These are phyloP conservation scores for Ogataea minuta DNA, from an alignment of 805 yeast genomes.

Conservation along the genomic window DNA sequence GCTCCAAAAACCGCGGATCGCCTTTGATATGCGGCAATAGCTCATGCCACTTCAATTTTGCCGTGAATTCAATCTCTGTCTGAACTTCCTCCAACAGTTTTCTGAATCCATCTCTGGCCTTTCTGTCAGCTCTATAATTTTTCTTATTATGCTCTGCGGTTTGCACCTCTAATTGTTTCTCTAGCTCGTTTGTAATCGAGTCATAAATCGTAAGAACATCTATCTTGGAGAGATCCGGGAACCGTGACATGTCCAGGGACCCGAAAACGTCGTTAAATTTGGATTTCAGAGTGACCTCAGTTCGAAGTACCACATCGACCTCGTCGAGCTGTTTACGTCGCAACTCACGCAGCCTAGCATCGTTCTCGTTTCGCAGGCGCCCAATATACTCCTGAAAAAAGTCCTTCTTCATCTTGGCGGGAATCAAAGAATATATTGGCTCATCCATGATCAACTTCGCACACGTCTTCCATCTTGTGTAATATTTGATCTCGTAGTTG, in stretches of 20 bases:
- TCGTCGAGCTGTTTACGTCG: conserved; percentile 52
- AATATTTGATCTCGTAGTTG: conserved; percentile 44
- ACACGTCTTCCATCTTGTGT: conserved; percentile 64
- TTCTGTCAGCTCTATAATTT: conserved; percentile 58
- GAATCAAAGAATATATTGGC: conserved; percentile 60
- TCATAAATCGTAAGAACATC: conserved; percentile 61
- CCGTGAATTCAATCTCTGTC: conserved; percentile 33
- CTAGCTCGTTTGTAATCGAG: conserved; percentile 27
- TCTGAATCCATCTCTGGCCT: conserved; percentile 62
- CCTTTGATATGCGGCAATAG: conserved; percentile 49
- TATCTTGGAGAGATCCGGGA: conserved; percentile 42
- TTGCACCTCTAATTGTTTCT: conserved; percentile 31
- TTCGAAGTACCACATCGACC: conserved; percentile 47
- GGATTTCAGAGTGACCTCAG: conserved; percentile 16
- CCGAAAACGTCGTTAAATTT: conserved; percentile 20
- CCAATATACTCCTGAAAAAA: conserved; percentile 52
- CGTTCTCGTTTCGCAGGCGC: conserved; percentile 37
- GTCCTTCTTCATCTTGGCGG: conserved; percentile 54
- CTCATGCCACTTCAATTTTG: conserved; percentile 60
- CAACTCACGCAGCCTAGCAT: conserved; percentile 22
- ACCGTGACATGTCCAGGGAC: conserved; percentile 11
- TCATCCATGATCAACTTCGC: conserved; percentile 57
- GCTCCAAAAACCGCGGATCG: conserved; percentile 53
- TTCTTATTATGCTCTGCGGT: conserved; percentile 32
- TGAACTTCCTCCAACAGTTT: conserved; percentile 40